phyloP scores from a whole-genome alignment of 2,329 filamentous ascomycete genomes.

The Alternaria atra region DNA sequence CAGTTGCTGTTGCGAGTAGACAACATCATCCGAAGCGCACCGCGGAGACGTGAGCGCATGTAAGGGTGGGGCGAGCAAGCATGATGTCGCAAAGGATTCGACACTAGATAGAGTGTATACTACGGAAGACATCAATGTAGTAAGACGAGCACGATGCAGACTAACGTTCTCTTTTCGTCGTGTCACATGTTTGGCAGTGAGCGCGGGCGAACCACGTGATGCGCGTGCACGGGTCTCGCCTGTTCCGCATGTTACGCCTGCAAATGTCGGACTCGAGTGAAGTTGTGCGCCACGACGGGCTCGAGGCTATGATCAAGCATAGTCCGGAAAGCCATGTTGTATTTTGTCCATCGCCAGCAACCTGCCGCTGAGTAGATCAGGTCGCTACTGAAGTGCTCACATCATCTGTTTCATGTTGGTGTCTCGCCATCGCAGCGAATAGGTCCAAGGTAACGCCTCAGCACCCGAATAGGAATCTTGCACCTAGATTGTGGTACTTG shows the following conservation, averaged over 20 bases:
- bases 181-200: neutral
- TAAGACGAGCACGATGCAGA: slow-evolving; percentile 15
- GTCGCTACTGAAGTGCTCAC: neutral
- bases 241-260: too few relatives aligned
- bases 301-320: neutral
- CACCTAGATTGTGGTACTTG: neutral
- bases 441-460: neutral
- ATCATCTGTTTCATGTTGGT: slow-evolving; percentile 12
- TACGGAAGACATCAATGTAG: slow-evolving; percentile 40
- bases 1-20: slow-evolving; percentile 91
- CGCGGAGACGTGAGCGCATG: slow-evolving; percentile 80
- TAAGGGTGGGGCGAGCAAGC: slow-evolving; percentile 51
- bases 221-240: too few relatives aligned
- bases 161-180: neutral
- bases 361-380: neutral
- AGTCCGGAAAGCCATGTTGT: neutral
- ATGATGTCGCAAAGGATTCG: slow-evolving; percentile 25
- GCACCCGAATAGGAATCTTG: slow-evolving; percentile 7
- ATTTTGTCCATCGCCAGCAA: neutral
- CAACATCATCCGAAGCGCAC: slow-evolving; percentile 95
- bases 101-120: slow-evolving; percentile 41
- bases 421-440: slow-evolving; percentile 4
- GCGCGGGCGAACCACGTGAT: neutral
- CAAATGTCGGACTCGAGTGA: neutral
- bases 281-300: neutral